Evolutionary conservation across 179 eudicot genomes (phyloP).

Genomic region (Amaranthus tricolor): DNA sequence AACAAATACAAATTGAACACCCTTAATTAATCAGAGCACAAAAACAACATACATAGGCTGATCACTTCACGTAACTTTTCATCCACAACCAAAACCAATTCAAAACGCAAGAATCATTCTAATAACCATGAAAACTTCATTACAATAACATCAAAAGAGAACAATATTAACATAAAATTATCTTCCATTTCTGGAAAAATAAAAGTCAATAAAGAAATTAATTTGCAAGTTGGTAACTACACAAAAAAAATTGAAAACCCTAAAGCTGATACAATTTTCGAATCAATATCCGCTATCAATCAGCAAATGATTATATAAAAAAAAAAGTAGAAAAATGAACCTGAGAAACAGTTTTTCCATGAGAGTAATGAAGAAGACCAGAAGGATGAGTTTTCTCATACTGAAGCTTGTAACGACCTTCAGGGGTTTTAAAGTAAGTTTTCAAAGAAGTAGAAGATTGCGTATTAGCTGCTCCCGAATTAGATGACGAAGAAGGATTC

Average conservation of each 20-base stretch:
- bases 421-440: conserved; percentile 83
- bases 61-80: background rate
- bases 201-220: background rate
- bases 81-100: background rate
- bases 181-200: background rate
- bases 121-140: background rate
- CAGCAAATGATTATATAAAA: background rate
- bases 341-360: conserved; percentile 68
- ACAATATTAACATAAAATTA: background rate
- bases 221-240: background rate
- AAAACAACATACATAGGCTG: background rate
- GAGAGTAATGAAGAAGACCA: conserved; percentile 61
- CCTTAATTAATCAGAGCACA: background rate
- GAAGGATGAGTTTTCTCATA: conserved; percentile 73
- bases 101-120: background rate
- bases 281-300: background rate
- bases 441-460: conserved; percentile 47
- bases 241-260: background rate
- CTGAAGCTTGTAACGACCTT: conserved; percentile 76
- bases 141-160: background rate
- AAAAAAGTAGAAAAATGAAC: conserved; percentile 22
- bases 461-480: background rate
- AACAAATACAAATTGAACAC: background rate
- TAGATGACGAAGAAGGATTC: conserved; percentile 1
- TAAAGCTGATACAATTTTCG: too few species aligned